These are phyloP conservation scores for Zymoseptoria pseudotritici DNA, from an alignment of 2,329 filamentous ascomycete genomes.

Conservation along the genomic window DNA sequence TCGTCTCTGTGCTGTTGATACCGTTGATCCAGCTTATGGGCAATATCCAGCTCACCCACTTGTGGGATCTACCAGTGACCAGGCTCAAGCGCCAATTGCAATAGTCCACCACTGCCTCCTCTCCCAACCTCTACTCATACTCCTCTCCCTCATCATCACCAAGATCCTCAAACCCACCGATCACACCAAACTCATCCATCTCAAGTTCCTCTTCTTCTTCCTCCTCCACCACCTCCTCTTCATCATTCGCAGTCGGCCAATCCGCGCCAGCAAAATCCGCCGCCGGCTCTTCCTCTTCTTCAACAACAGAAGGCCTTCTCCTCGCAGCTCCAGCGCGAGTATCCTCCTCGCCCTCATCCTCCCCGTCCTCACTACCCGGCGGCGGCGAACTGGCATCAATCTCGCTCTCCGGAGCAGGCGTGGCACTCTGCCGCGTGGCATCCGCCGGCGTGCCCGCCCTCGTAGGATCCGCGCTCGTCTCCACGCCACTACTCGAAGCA, in stretches of 20 bases:
- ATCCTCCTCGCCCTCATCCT: conserved; percentile 4
- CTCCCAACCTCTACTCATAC: conserved; percentile 1
- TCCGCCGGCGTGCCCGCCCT: conserved; percentile 1
- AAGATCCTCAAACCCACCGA: conserved; percentile 7
- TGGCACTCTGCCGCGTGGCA: conserved; percentile 5
- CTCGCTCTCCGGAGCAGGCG: conserved; percentile 4
- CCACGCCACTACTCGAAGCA: conserved; percentile 10
- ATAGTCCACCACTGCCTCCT: not conserved
- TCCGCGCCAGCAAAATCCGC: conserved; percentile 4
- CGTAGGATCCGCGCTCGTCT: conserved; percentile 9
- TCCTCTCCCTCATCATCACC: conserved; percentile 10
- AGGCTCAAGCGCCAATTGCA: not conserved
- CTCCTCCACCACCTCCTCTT: conserved; percentile 9
- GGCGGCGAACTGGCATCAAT: not conserved
- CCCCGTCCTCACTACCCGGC: conserved; percentile 1
- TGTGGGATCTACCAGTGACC: too few relatives aligned
- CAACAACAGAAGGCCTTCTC: not conserved
- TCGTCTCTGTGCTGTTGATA: too few relatives aligned
- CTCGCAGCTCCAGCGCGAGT: not conserved
- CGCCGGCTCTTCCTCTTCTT: conserved; percentile 5
- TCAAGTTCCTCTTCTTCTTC: conserved; percentile 12
- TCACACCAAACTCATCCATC: conserved; percentile 10
- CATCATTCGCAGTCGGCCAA: conserved; percentile 2
- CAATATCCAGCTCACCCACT: too few relatives aligned
- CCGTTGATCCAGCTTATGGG: too few relatives aligned